A percentile compares a stretch with the other conserved stretches of the same genome.
phyloP scores from a whole-genome alignment of 768 basidiomycete genomes.

The Russula virescens region DNA sequence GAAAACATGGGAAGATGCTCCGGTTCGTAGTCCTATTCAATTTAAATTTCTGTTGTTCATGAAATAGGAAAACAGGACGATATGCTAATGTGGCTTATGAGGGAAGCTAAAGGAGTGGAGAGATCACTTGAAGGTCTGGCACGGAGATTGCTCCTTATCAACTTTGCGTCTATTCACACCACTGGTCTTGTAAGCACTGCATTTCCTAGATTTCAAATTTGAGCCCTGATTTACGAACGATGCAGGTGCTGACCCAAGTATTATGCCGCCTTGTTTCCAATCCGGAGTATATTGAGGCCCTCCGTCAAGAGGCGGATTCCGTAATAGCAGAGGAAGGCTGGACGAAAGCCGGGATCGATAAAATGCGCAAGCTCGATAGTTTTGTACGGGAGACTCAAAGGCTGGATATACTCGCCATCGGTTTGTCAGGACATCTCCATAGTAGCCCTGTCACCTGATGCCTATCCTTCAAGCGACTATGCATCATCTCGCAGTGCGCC shows the following conservation, averaged over 20 bases:
- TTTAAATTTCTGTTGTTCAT: background rate
- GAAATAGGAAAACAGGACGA: conserved; percentile 31
- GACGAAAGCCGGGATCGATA: too few species aligned
- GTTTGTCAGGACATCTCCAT: too few species aligned
- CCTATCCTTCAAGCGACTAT: too few species aligned
- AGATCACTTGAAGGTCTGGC: conserved; percentile 29
- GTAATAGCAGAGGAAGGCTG: too few species aligned
- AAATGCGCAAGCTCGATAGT: too few species aligned
- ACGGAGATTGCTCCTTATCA: conserved; percentile 33
- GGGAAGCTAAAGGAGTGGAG: conserved; percentile 30
- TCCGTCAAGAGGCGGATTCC: too few species aligned
- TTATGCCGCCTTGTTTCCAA: too few species aligned
- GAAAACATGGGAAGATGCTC: background rate
- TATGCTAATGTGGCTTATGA: conserved; percentile 39
- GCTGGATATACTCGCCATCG: too few species aligned
- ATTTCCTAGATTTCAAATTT: background rate
- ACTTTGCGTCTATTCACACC: conserved; percentile 36
- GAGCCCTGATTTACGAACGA: background rate
- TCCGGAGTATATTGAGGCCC: too few species aligned
- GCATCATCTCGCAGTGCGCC: too few species aligned
- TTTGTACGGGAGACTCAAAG: too few species aligned
- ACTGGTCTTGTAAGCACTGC: conserved; percentile 29
- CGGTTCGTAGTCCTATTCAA: background rate
- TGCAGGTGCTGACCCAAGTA: background rate
- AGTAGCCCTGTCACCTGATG: too few species aligned